phyloP scores from a whole-genome alignment of 2,329 filamentous ascomycete genomes.

The Aspergillus sp. region DNA sequence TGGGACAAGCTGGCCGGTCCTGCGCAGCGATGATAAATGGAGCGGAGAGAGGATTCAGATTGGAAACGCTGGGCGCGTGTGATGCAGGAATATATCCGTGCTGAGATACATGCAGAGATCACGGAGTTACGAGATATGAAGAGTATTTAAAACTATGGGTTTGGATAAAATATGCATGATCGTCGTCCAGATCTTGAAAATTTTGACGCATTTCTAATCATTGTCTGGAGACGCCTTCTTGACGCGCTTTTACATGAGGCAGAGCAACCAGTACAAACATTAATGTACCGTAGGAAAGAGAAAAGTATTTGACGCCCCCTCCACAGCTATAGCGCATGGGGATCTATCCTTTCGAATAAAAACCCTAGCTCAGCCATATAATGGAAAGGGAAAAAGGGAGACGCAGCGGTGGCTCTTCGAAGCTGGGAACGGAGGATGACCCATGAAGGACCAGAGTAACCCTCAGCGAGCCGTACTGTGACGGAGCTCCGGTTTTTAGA shows the following conservation, averaged over 20 bases:
- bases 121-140: neutral
- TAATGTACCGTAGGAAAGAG: slow-evolving; percentile 7
- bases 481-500: slow-evolving; percentile 36
- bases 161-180: neutral
- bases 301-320: slow-evolving; percentile 38
- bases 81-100: neutral
- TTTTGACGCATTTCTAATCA: too few species aligned
- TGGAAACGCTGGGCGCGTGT: slow-evolving; percentile 63
- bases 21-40: slow-evolving; percentile 66
- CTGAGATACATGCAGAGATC: neutral
- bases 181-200: neutral
- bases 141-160: neutral
- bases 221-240: too few species aligned
- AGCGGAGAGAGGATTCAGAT: slow-evolving; percentile 81
- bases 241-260: neutral
- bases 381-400: slow-evolving; percentile 38
- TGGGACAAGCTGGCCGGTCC: slow-evolving; percentile 72
- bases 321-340: slow-evolving; percentile 41
- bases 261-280: slow-evolving; percentile 3
- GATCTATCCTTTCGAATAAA: slow-evolving; percentile 25
- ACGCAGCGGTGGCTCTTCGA: slow-evolving; percentile 34
- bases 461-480: slow-evolving; percentile 42
- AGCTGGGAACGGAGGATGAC: slow-evolving; percentile 46
- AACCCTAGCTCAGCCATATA: slow-evolving; percentile 39
- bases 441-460: slow-evolving; percentile 39